Evolutionary conservation across 2,329 filamentous ascomycete genomes (phyloP).

Genomic region (Colletotrichum trifolii): DNA sequence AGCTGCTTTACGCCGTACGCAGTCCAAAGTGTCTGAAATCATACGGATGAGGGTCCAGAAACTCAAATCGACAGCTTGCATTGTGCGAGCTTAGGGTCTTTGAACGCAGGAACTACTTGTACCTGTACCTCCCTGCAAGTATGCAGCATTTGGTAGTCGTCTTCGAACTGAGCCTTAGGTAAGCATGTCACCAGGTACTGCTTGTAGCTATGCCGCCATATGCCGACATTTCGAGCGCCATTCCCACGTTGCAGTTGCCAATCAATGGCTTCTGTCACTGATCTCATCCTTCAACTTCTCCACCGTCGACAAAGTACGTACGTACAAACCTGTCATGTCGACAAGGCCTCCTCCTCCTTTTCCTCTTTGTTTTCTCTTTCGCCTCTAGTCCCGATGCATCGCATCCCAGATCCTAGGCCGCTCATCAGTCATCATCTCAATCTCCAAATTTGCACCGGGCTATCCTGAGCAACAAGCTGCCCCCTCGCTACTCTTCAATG

Average conservation of each 20-base stretch:
- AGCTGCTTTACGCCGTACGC: no score
- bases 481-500: slow-evolving; percentile 1
- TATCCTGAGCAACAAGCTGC: slow-evolving; percentile 14
- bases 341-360: no score
- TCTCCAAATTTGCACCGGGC: slow-evolving; percentile 8
- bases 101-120: no score
- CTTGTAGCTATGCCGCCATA: slow-evolving; percentile 1
- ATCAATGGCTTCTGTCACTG: neutral
- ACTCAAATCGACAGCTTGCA: no score
- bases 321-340: no score
- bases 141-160: neutral
- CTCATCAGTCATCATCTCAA: neutral
- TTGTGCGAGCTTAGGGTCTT: no score
- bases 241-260: slow-evolving; percentile 2
- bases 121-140: no score
- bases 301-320: neutral
- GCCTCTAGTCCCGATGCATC: no score
- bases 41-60: no score
- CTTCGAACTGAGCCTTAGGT: neutral
- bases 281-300: neutral
- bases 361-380: no score
- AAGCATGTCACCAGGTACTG: neutral
- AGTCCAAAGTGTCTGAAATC: no score
- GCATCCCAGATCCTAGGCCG: no score
- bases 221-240: slow-evolving; percentile 20